phyloP scores from a whole-genome alignment of 2,329 filamentous ascomycete species.

The Colletotrichum somersetense region DNA sequence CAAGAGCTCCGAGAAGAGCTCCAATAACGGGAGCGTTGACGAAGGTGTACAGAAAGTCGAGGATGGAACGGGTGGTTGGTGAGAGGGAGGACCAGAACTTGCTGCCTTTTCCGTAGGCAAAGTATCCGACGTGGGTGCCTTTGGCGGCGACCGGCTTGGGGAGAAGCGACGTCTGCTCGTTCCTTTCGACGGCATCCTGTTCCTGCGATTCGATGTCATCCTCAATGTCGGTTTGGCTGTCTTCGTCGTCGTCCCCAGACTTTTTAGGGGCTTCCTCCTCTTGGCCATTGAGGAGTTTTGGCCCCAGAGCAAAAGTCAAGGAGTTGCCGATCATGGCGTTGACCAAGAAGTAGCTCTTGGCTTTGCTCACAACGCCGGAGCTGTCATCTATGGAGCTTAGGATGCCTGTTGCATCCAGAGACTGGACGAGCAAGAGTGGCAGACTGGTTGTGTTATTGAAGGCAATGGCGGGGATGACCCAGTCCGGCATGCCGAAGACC shows the following conservation, averaged over 20 bases:
- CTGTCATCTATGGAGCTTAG: constrained; percentile 61
- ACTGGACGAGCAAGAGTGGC: constrained; percentile 59
- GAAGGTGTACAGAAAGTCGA: constrained; percentile 60
- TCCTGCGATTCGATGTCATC: constrained; percentile 33
- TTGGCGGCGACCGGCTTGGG: constrained; percentile 50
- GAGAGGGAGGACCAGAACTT: constrained; percentile 32
- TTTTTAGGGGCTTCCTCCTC: constrained; percentile 39
- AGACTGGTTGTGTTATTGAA: constrained; percentile 65
- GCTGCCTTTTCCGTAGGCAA: constrained; percentile 20
- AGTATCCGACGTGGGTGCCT: constrained; percentile 26
- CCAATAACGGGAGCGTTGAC: constrained; percentile 73
- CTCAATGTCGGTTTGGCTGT: not conserved
- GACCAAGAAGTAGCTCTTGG: constrained; percentile 75
- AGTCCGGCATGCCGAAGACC: constrained; percentile 58
- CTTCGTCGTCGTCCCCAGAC: not conserved
- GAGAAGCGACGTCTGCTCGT: constrained; percentile 36
- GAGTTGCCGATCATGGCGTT: constrained; percentile 74
- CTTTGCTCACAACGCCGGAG: constrained; percentile 65
- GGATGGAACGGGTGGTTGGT: constrained; percentile 47
- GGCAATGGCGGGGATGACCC: constrained; percentile 59
- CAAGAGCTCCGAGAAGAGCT: constrained; percentile 67
- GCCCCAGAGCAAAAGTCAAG: constrained; percentile 74
- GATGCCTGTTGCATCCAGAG: constrained; percentile 65
- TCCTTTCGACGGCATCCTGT: constrained; percentile 24
- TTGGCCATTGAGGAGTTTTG: constrained; percentile 47